Evolutionary conservation across 2,329 filamentous ascomycete species (phyloP).

Genomic region (Lecanosticta acicola): DNA sequence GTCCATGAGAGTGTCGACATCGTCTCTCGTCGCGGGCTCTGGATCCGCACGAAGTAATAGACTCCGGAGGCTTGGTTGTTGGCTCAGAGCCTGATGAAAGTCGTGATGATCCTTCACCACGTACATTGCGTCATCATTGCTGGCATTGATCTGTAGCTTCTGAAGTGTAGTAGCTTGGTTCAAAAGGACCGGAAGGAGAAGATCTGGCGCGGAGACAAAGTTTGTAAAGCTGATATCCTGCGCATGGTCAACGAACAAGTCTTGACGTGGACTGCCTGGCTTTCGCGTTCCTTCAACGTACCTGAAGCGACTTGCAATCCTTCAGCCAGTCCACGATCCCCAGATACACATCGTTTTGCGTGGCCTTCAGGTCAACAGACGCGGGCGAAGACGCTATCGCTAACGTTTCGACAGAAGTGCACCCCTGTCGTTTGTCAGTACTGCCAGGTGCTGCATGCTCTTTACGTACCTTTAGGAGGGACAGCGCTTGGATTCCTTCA

Average conservation of each 20-base stretch:
- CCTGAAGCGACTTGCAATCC: slow-evolving; percentile 46
- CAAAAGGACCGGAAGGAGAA: slow-evolving; percentile 47
- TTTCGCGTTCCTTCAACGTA: neutral
- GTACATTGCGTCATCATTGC: slow-evolving; percentile 39
- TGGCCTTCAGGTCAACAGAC: slow-evolving; percentile 44
- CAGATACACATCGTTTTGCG: slow-evolving; percentile 49
- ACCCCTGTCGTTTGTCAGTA: slow-evolving; percentile 32
- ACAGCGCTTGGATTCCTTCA: slow-evolving; percentile 32
- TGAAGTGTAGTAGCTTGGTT: slow-evolving; percentile 44
- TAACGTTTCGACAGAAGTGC: slow-evolving; percentile 46
- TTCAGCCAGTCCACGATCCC: slow-evolving; percentile 52
- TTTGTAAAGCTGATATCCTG: slow-evolving; percentile 45
- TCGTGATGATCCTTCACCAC: slow-evolving; percentile 43
- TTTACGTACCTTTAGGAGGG: slow-evolving; percentile 18
- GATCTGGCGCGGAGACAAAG: slow-evolving; percentile 48
- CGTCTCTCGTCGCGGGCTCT: slow-evolving; percentile 42
- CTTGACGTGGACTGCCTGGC: neutral
- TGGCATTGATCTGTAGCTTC: slow-evolving; percentile 43
- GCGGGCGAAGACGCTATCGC: slow-evolving; percentile 44
- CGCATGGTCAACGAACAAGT: neutral
- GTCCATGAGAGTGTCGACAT: slow-evolving; percentile 46
- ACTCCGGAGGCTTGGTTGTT: slow-evolving; percentile 45
- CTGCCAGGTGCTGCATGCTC: neutral
- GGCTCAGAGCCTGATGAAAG: slow-evolving; percentile 50
- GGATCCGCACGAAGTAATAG: slow-evolving; percentile 45